These are phyloP conservation scores for Prunus mongolica DNA, from an alignment of 306 rosid genomes.

Conservation along the genomic window DNA sequence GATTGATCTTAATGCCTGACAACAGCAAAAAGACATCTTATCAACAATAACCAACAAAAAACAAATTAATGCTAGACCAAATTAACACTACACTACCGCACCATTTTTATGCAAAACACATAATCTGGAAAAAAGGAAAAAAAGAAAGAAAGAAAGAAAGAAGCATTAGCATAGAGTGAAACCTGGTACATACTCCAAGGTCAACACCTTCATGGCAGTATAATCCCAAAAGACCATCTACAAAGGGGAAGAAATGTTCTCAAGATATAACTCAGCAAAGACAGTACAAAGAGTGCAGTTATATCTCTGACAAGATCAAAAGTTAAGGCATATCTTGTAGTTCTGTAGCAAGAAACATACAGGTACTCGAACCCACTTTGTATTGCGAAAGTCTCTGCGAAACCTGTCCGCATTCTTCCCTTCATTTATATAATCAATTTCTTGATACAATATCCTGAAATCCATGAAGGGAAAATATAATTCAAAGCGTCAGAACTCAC, in stretches of 20 bases:
- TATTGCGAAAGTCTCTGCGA: conserved; percentile 81
- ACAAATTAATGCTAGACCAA: not conserved
- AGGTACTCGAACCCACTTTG: conserved; percentile 94
- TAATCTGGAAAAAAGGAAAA: not conserved
- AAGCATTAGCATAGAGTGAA: conserved; percentile 33
- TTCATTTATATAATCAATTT: conserved; percentile 87
- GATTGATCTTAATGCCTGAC: conserved; percentile 79
- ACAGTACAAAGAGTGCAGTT: not conserved
- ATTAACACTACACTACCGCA: not conserved
- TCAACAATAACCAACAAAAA: conserved; percentile 4
- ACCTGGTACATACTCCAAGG: conserved; percentile 98
- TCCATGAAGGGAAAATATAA: not conserved
- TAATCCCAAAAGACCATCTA: conserved; percentile 93
- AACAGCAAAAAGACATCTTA: conserved; percentile 8
- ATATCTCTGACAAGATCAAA: conserved; percentile 1
- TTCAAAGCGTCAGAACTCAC: conserved; percentile 9
- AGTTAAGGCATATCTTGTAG: conserved; percentile 15
- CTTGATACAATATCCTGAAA: conserved; percentile 85
- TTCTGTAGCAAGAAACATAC: conserved; percentile 54
- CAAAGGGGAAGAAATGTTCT: conserved; percentile 17
- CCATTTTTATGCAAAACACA: not conserved
- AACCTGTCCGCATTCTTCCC: conserved; percentile 88
- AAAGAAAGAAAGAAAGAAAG: not conserved
- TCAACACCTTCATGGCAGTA: conserved; percentile 76
- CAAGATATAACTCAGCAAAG: not conserved